Percentiles rank a stretch among this genome's conserved stretches.
Conservation (phyloP, 805 yeast genomes). For the Kazachstania bromeliacearum region DNA sequence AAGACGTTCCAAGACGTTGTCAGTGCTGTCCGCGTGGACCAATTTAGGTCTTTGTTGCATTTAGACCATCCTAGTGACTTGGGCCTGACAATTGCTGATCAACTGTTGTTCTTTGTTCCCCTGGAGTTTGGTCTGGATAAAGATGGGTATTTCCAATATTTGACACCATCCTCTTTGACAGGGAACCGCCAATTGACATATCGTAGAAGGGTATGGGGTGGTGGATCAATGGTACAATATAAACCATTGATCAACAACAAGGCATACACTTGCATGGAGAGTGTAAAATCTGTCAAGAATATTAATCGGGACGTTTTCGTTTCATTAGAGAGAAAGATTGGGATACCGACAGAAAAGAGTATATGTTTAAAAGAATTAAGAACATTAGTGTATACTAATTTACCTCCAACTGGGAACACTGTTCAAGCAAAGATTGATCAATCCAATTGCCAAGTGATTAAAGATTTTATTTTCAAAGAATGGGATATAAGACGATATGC, state of each 20-base stretch:
- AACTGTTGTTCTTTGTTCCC: constrained; percentile 61
- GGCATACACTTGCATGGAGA: constrained; percentile 43
- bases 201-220: constrained; percentile 68
- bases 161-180: constrained; percentile 41
- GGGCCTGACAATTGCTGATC: constrained; percentile 32
- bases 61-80: too few relatives aligned
- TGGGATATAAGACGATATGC: constrained; percentile 47
- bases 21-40: not conserved
- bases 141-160: constrained; percentile 79
- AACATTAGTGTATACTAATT: constrained; percentile 51
- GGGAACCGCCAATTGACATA: constrained; percentile 32
- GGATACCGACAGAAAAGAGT: constrained; percentile 11
- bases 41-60: too few relatives aligned
- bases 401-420: constrained; percentile 8
- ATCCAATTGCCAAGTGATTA: not conserved
- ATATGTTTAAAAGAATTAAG: constrained; percentile 43
- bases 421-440: not conserved
- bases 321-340: constrained; percentile 43
- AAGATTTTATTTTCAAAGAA: constrained; percentile 30
- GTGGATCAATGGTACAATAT: constrained; percentile 47
- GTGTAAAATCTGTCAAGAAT: constrained; percentile 34
- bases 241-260: constrained; percentile 32
- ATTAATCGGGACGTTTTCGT: constrained; percentile 38
- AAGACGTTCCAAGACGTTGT: not conserved
- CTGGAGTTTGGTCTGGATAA: constrained; percentile 37